phyloP scores from a whole-genome alignment of 164 flowering plant genomes.

The Dillenia turbinata region DNA sequence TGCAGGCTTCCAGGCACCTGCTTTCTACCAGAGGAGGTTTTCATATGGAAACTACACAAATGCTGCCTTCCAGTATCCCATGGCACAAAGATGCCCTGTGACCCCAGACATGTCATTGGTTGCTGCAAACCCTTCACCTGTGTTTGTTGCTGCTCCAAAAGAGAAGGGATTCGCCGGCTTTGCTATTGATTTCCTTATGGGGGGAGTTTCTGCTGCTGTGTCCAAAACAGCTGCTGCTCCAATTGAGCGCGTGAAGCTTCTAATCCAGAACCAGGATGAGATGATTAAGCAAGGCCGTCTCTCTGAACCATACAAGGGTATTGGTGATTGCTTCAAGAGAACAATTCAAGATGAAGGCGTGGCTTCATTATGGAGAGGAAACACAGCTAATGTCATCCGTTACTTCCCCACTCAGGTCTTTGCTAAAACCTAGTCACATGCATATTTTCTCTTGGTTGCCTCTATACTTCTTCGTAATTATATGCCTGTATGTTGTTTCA shows the following conservation, averaged over 20 bases:
- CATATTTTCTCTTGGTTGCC: not conserved
- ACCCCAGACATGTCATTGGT: constrained; percentile 28
- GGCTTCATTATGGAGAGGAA: constrained; percentile 74
- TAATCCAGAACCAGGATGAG: constrained; percentile 89
- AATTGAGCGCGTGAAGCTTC: constrained; percentile 83
- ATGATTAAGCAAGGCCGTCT: constrained; percentile 78
- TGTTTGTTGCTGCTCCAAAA: constrained; percentile 61
- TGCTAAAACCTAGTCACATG: not conserved
- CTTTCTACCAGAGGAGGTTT: constrained; percentile 27
- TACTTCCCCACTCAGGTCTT: constrained; percentile 90
- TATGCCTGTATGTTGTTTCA: constrained; percentile 17
- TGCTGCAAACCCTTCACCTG: constrained; percentile 36
- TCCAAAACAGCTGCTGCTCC: constrained; percentile 91
- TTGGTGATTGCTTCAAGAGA: constrained; percentile 73
- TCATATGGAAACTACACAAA: constrained; percentile 36
- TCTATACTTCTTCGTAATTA: not conserved
- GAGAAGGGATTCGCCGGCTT: constrained; percentile 62
- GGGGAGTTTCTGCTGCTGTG: constrained; percentile 90
- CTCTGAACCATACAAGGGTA: constrained; percentile 81
- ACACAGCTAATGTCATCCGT: constrained; percentile 86
- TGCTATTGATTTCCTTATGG: constrained; percentile 76
- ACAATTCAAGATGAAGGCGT: constrained; percentile 70
- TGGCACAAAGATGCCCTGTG: constrained; percentile 20
- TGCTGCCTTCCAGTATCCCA: constrained; percentile 48
- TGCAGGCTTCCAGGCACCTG: constrained; percentile 33